Evolutionary conservation across 352 stramenopile genomes (phyloP).

Genomic region (Phytophthora gonapodyides): DNA sequence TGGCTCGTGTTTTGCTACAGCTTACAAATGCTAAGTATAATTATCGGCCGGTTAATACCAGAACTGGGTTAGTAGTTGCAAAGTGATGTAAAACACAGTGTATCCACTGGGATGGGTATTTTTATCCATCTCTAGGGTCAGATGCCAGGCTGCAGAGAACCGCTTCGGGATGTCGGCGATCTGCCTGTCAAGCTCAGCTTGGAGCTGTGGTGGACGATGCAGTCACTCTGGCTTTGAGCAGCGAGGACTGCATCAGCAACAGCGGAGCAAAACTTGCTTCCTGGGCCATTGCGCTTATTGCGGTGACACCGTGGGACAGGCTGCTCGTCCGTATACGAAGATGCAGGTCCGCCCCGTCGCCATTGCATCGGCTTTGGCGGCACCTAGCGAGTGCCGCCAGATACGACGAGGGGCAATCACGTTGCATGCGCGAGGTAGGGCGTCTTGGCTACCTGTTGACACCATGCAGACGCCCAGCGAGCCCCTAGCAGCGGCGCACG

Average conservation of each 20-base stretch:
- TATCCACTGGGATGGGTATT: slow-evolving; percentile 29
- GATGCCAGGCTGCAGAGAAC: slow-evolving; percentile 18
- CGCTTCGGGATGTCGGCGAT: slow-evolving; percentile 1
- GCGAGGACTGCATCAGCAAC: neutral
- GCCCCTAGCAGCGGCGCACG: neutral
- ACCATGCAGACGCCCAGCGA: neutral
- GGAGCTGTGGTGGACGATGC: too few species aligned
- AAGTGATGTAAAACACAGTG: slow-evolving; percentile 8
- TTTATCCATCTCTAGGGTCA: slow-evolving; percentile 23
- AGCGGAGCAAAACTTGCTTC: too few species aligned
- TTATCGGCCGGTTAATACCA: slow-evolving; percentile 7
- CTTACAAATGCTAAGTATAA: slow-evolving; percentile 1
- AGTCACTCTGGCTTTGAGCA: too few species aligned
- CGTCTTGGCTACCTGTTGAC: slow-evolving; percentile 8
- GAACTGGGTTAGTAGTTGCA: slow-evolving; percentile 23
- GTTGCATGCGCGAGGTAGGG: neutral
- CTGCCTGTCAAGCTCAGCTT: neutral
- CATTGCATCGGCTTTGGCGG: neutral
- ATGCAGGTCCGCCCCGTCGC: slow-evolving; percentile 8
- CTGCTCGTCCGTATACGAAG: slow-evolving; percentile 25
- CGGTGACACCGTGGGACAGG: slow-evolving; percentile 10
- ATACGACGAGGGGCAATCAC: neutral
- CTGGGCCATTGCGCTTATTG: neutral
- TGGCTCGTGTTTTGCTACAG: slow-evolving; percentile 1
- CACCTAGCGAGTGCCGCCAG: neutral